Percentiles rank a stretch among this genome's conserved stretches.
Evolutionary conservation across 2,329 filamentous ascomycete species (phyloP).

Genomic region (Cadophora malorum): DNA sequence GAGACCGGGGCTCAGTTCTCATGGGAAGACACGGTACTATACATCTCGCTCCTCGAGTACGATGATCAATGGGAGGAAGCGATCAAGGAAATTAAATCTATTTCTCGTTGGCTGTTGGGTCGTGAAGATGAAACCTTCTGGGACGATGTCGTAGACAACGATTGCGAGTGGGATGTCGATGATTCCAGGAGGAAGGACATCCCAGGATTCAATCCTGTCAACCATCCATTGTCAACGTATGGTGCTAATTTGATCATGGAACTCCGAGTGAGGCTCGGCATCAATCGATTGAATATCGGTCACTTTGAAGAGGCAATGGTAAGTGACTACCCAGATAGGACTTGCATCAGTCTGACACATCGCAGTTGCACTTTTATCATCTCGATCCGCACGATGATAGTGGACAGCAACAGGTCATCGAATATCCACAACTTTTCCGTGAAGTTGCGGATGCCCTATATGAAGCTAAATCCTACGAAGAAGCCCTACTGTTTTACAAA

Average conservation of each 20-base stretch:
- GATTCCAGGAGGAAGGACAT: slow-evolving; percentile 71
- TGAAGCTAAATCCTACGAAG: slow-evolving; percentile 54
- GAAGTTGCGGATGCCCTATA: slow-evolving; percentile 69
- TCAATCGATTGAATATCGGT: slow-evolving; percentile 78
- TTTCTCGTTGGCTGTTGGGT: slow-evolving; percentile 84
- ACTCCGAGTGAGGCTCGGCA: slow-evolving; percentile 80
- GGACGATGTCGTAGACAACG: slow-evolving; percentile 74
- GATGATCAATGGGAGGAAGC: slow-evolving; percentile 68
- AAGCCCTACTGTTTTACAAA: slow-evolving; percentile 65
- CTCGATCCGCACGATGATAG: slow-evolving; percentile 66
- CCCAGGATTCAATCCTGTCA: slow-evolving; percentile 62
- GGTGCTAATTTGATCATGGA: slow-evolving; percentile 79
- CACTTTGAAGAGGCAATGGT: slow-evolving; percentile 77
- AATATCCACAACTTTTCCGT: slow-evolving; percentile 81
- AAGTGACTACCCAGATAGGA: slow-evolving; percentile 45
- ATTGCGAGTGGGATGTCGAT: slow-evolving; percentile 86
- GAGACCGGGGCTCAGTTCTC: slow-evolving; percentile 32
- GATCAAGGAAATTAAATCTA: slow-evolving; percentile 70
- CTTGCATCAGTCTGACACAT: slow-evolving; percentile 23
- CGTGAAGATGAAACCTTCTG: slow-evolving; percentile 77
- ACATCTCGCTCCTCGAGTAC: slow-evolving; percentile 79
- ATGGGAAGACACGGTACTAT: slow-evolving; percentile 88
- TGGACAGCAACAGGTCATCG: slow-evolving; percentile 59
- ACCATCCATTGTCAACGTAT: slow-evolving; percentile 65
- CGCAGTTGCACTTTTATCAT: slow-evolving; percentile 69